A percentile compares a stretch with the other conserved stretches of the same genome.
These are phyloP conservation scores for Fusarium sambucinum DNA, from an alignment of 2,329 filamentous ascomycete genomes.

Conservation along the genomic window DNA sequence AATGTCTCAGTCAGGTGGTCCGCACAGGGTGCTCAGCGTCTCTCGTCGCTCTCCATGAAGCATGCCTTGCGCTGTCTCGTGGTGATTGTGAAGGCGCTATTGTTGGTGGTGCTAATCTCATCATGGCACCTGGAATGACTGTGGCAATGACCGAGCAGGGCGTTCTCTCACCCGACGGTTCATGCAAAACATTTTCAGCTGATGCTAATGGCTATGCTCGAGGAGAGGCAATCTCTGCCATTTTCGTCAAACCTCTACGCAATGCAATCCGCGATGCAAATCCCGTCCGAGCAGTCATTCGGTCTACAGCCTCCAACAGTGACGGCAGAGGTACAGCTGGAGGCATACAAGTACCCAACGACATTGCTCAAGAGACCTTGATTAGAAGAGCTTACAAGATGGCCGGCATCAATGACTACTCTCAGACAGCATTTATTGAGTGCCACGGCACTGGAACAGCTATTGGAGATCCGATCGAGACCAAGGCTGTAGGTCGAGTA, in stretches of 20 bases:
- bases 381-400: slow-evolving; percentile 3
- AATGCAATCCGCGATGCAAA: slow-evolving; percentile 1
- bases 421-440: slow-evolving; percentile 7
- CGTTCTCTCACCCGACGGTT: slow-evolving; percentile 14
- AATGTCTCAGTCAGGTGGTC: not conserved
- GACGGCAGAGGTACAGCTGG: slow-evolving; percentile 19
- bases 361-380: not conserved
- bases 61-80: slow-evolving; percentile 1
- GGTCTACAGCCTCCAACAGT: slow-evolving; percentile 4
- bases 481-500: not conserved
- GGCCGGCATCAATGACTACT: not conserved
- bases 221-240: slow-evolving; percentile 23
- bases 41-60: slow-evolving; percentile 25
- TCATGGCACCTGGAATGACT: slow-evolving; percentile 19
- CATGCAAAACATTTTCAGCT: slow-evolving; percentile 14
- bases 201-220: slow-evolving; percentile 28
- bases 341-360: slow-evolving; percentile 12
- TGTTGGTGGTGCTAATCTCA: slow-evolving; percentile 13
- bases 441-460: slow-evolving; percentile 11
- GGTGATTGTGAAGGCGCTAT: slow-evolving; percentile 17
- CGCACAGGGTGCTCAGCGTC: slow-evolving; percentile 30
- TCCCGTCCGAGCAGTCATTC: slow-evolving; percentile 8
- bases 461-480: slow-evolving; percentile 8
- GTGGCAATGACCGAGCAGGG: not conserved
- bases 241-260: slow-evolving; percentile 8